Conservation (phyloP, 2,329 filamentous ascomycete species). For the Remersonia thermophila region DNA sequence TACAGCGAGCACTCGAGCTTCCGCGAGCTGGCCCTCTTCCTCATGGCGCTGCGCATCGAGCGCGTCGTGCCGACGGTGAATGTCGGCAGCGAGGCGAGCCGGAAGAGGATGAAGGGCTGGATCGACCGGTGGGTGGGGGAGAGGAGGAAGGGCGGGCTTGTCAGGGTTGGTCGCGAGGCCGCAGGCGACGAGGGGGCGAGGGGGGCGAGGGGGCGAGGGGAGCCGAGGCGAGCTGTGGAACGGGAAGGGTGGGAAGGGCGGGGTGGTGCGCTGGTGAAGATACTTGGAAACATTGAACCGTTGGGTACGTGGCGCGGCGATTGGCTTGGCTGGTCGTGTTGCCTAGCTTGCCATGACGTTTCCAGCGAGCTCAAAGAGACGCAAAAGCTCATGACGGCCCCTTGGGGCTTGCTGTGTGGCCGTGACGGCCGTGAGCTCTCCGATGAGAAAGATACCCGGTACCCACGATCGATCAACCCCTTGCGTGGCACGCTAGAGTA, state of each 20-base stretch:
- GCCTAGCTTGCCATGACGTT: too few relatives aligned
- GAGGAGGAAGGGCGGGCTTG: slow-evolving; percentile 41
- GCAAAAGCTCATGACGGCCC: too few relatives aligned
- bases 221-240: slow-evolving; percentile 30
- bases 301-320: too few relatives aligned
- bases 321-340: too few relatives aligned
- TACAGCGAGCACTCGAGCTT: slow-evolving; percentile 96
- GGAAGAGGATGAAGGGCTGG: slow-evolving; percentile 53
- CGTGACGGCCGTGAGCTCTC: too few relatives aligned
- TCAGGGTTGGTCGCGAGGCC: slow-evolving; percentile 32
- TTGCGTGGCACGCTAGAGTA: too few relatives aligned
- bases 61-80: slow-evolving; percentile 92
- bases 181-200: slow-evolving; percentile 22
- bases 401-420: too few relatives aligned
- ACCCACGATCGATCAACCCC: too few relatives aligned
- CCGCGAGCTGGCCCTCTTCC: slow-evolving; percentile 84
- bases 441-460: too few relatives aligned
- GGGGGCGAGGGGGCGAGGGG: slow-evolving; percentile 26
- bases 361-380: too few relatives aligned
- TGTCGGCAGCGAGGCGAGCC: slow-evolving; percentile 44
- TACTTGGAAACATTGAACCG: too few relatives aligned
- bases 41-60: slow-evolving; percentile 76
- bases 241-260: slow-evolving; percentile 29
- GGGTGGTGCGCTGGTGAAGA: slow-evolving; percentile 28
- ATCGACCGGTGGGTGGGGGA: slow-evolving; percentile 50